Conservation (phyloP, 257 asterid genomes). For the Salvia rosmarinus region DNA sequence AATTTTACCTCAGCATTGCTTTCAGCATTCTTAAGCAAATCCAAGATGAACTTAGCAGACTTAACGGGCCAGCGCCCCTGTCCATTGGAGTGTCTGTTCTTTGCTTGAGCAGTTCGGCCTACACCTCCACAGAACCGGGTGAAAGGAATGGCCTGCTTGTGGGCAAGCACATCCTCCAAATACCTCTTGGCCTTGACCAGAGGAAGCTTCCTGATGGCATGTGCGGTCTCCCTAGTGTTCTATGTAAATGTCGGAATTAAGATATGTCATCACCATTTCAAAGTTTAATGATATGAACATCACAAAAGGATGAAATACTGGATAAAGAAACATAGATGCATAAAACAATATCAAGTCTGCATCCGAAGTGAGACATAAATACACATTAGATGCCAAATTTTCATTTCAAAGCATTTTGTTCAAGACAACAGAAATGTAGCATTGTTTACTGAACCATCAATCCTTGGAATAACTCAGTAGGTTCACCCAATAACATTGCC, state of each 20-base stretch:
- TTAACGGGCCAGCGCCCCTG: slow-evolving; percentile 84
- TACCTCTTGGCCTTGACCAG: too few species aligned
- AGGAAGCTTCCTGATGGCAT: slow-evolving; percentile 60
- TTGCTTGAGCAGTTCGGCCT: slow-evolving; percentile 77
- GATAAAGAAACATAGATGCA: too few species aligned
- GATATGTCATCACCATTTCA: not conserved
- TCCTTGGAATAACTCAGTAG: not conserved
- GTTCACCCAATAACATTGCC: not conserved
- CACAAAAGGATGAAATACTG: not conserved
- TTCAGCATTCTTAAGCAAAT: slow-evolving; percentile 74
- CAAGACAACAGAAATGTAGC: slow-evolving; percentile 23
- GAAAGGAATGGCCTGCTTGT: slow-evolving; percentile 75
- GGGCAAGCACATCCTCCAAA: slow-evolving; percentile 14
- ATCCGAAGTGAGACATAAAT: too few species aligned
- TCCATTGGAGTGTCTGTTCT: slow-evolving; percentile 72
- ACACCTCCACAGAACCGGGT: slow-evolving; percentile 79
- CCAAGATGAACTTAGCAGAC: slow-evolving; percentile 68
- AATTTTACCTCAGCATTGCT: slow-evolving; percentile 69
- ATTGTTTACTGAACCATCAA: slow-evolving; percentile 57
- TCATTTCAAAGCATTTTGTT: not conserved
- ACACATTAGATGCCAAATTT: not conserved
- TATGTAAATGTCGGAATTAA: not conserved
- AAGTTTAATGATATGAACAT: not conserved
- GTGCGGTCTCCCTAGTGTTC: slow-evolving; percentile 79
- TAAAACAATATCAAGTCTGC: too few species aligned